Percentiles rank a stretch among this genome's conserved stretches.
Evolutionary conservation across 345 rosid genomes (phyloP).

Genomic region (Aquilaria malaccensis): DNA sequence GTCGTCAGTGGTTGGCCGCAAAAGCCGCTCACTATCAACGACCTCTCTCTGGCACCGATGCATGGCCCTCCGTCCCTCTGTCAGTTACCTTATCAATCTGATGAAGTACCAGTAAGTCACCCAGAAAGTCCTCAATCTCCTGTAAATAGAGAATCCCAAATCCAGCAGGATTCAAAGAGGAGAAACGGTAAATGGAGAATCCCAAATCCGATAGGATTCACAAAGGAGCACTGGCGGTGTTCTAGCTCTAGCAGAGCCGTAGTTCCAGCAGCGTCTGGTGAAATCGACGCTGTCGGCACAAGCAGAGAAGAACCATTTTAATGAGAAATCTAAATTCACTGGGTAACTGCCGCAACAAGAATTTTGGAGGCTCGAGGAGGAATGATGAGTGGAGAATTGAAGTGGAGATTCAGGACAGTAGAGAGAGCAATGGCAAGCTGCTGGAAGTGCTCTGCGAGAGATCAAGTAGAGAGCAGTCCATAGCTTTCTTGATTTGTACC

Average conservation of each 20-base stretch:
- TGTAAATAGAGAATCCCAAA: no score
- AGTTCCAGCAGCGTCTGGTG: conserved; percentile 59
- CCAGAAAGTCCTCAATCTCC: no score
- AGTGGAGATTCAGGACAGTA: conserved; percentile 12
- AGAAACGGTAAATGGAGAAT: no score
- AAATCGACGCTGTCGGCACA: conserved; percentile 13
- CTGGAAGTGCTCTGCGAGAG: conserved; percentile 17
- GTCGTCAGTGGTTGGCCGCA: no score
- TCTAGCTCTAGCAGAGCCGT: conserved; percentile 29
- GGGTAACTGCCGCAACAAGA: conserved; percentile 6
- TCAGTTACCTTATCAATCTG: no score
- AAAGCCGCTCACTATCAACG: no score
- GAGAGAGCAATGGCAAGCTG: conserved; percentile 10
- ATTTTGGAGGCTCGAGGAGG: conserved; percentile 16
- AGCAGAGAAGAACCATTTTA: conserved; percentile 31
- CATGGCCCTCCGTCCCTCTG: no score
- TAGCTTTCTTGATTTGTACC: conserved; percentile 37
- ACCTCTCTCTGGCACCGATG: no score
- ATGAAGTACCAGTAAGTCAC: no score
- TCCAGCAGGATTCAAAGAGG: no score
- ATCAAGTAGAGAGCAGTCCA: conserved; percentile 26
- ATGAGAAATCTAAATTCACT: conserved; percentile 12
- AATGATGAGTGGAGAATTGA: conserved; percentile 8
- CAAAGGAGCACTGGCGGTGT: conserved; percentile 55
- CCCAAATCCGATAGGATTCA: conserved; percentile 35